Conservation (phyloP, 2,329 filamentous ascomycete genomes). For the Intubia oerlemansii region DNA sequence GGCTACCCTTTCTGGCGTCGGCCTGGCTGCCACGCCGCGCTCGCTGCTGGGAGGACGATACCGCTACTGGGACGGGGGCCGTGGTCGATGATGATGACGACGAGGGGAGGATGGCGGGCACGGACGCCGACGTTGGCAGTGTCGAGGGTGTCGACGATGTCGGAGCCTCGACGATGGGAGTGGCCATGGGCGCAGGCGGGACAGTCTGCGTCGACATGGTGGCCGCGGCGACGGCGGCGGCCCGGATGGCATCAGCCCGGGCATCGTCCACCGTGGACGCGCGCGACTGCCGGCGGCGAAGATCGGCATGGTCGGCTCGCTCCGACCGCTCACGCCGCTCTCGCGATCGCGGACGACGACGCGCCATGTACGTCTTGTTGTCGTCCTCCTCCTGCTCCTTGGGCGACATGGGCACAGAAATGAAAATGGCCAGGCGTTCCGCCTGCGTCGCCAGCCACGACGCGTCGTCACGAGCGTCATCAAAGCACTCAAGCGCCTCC, state of each 20-base stretch:
- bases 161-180: background rate
- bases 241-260: too few relatives aligned
- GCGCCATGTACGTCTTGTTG: background rate
- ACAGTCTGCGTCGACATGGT: too few relatives aligned
- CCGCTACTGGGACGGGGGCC: too few relatives aligned
- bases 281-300: too few relatives aligned
- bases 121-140: background rate
- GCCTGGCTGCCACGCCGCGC: too few relatives aligned
- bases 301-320: background rate
- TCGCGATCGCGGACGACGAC: too few relatives aligned
- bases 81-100: too few relatives aligned
- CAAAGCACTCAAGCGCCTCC: slow-evolving; percentile 44
- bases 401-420: slow-evolving; percentile 11
- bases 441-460: slow-evolving; percentile 34
- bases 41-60: too few relatives aligned
- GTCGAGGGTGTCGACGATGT: background rate
- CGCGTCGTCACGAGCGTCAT: slow-evolving; percentile 32
- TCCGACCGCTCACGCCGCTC: background rate
- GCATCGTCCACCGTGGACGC: too few relatives aligned
- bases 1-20: too few relatives aligned
- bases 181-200: background rate
- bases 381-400: background rate
- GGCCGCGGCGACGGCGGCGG: too few relatives aligned
- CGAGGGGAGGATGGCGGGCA: too few relatives aligned
- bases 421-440: slow-evolving; percentile 26